Conservation (phyloP, 2,329 filamentous ascomycete genomes). For the Colletotrichum sp. region DNA sequence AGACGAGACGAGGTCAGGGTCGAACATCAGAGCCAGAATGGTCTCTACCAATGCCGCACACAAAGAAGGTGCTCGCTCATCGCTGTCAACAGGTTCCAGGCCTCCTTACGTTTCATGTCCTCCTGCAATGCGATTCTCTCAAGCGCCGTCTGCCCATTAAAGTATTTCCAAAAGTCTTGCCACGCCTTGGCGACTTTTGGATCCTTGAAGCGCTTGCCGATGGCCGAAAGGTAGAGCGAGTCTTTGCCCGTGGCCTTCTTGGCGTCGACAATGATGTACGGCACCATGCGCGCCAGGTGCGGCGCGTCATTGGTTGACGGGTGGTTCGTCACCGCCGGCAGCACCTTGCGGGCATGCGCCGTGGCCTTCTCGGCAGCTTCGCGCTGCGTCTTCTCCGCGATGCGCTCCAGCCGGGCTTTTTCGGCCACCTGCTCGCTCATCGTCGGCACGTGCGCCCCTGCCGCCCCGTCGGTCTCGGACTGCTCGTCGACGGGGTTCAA, state of each 20-base stretch:
- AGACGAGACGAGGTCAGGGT: neutral
- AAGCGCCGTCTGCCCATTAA: conserved; percentile 83
- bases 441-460: conserved; percentile 34
- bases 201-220: conserved; percentile 58
- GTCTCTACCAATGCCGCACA: conserved; percentile 71
- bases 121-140: conserved; percentile 88
- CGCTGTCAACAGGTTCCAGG: conserved; percentile 69
- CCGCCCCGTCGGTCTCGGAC: conserved; percentile 25
- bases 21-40: neutral
- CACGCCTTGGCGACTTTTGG: conserved; percentile 69
- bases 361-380: conserved; percentile 59
- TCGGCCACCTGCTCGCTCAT: conserved; percentile 63
- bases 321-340: conserved; percentile 55
- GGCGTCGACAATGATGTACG: conserved; percentile 77
- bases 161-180: conserved; percentile 80
- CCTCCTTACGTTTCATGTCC: conserved; percentile 83
- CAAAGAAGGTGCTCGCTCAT: conserved; percentile 73
- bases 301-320: conserved; percentile 61
- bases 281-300: conserved; percentile 61
- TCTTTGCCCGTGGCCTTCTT: conserved; percentile 80
- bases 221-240: conserved; percentile 71
- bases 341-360: conserved; percentile 55
- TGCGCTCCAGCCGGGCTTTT: conserved; percentile 63
- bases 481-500: conserved; percentile 28
- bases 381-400: conserved; percentile 59